A percentile compares a stretch with the other conserved stretches of the same genome.
Evolutionary conservation across 306 rosid genomes (phyloP).

Genomic region (Arachis hypogaea): DNA sequence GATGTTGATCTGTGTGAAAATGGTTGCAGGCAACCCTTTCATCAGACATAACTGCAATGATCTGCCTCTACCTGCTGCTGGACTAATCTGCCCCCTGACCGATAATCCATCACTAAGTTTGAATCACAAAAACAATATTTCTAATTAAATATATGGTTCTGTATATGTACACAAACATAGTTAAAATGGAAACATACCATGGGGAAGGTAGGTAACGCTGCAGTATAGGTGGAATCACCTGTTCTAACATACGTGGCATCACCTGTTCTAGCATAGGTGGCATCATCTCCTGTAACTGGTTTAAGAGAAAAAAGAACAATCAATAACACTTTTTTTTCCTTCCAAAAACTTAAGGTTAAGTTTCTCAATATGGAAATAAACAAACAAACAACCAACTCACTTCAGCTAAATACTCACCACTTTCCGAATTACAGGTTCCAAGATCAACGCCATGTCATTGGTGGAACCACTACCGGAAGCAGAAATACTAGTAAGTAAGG

Average conservation of each 20-base stretch:
- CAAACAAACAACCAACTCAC: no score
- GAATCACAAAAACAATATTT: neutral
- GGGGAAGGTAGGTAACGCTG: neutral
- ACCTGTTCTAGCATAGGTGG: constrained; percentile 27
- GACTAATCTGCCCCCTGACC: neutral
- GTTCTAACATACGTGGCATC: constrained; percentile 25
- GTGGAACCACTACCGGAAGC: neutral
- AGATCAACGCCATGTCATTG: constrained; percentile 9
- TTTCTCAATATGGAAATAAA: no score
- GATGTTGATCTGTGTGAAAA: constrained; percentile 40
- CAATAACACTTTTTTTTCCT: no score
- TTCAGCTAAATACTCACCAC: constrained; percentile 40
- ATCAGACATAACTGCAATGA: constrained; percentile 44
- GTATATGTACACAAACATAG: neutral
- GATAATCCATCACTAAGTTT: constrained; percentile 16
- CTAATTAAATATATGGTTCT: no score
- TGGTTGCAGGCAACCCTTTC: constrained; percentile 13
- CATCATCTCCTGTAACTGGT: constrained; percentile 48
- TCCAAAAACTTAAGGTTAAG: no score
- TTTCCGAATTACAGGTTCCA: constrained; percentile 25
- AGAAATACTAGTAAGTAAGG: no score
- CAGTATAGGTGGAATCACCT: constrained; percentile 22
- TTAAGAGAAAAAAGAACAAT: neutral
- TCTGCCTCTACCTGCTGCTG: constrained; percentile 36
- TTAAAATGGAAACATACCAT: constrained; percentile 45